A percentile compares a stretch with the other conserved stretches of the same genome.
Conservation (phyloP, 1,139 yeast species). For the Scheffersomyces lignicola region DNA sequence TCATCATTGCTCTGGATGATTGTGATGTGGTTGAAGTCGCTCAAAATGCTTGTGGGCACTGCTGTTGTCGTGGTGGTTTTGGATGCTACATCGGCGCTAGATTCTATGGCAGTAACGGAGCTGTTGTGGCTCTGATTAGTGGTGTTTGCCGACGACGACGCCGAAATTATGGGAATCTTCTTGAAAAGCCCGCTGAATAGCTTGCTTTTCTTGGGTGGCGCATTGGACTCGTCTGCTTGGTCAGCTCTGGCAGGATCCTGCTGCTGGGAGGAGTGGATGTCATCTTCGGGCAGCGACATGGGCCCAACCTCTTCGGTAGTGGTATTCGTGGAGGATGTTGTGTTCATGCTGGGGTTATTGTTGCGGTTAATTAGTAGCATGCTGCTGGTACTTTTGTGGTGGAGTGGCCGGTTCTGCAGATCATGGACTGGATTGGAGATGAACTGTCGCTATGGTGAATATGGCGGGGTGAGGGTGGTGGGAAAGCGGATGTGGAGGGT, state of each 20-base stretch:
- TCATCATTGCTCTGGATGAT: slow-evolving; percentile 7
- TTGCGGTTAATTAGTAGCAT: slow-evolving; percentile 13
- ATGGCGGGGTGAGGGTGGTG: too few relatives aligned
- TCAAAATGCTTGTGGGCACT: slow-evolving; percentile 6
- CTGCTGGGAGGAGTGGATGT: not conserved
- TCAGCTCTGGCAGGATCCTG: not conserved
- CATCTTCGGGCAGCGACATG: not conserved
- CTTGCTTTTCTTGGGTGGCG: slow-evolving; percentile 1
- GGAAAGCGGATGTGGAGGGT: too few relatives aligned
- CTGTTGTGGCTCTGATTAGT: not conserved
- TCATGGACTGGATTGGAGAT: too few relatives aligned
- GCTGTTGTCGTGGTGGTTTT: slow-evolving; percentile 3
- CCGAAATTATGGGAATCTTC: not conserved
- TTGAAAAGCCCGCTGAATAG: not conserved
- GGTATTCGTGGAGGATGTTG: slow-evolving; percentile 5
- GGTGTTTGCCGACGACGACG: not conserved
- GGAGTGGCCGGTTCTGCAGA: too few relatives aligned
- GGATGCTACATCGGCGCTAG: too few relatives aligned
- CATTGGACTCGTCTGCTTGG: not conserved
- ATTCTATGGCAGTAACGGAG: not conserved
- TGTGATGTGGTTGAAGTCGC: slow-evolving; percentile 9
- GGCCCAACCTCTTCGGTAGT: slow-evolving; percentile 2
- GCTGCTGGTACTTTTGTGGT: too few relatives aligned
- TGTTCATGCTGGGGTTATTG: not conserved
- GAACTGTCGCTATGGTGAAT: too few relatives aligned